Conservation (phyloP, 352 stramenopile species). For the Globisporangium polare region DNA sequence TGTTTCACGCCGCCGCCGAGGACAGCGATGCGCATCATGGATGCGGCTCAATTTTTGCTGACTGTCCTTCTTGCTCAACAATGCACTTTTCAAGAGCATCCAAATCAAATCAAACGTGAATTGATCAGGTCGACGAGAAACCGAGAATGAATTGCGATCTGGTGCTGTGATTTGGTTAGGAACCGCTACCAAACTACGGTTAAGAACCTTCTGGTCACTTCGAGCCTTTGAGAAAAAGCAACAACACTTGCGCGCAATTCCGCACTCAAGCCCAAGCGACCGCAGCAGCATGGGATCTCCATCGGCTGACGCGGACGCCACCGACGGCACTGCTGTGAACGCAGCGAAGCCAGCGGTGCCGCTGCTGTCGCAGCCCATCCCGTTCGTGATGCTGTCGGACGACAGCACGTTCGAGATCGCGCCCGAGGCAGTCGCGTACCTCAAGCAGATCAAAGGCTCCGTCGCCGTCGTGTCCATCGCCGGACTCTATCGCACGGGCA, state of each 20-base stretch:
- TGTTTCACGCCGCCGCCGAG: neutral
- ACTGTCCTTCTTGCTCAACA: neutral
- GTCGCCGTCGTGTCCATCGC: constrained; percentile 68
- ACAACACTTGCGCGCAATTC: neutral
- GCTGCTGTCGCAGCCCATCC: constrained; percentile 31
- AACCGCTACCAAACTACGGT: too few relatives aligned
- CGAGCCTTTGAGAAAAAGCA: constrained; percentile 7
- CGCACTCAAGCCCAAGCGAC: neutral
- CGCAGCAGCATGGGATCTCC: constrained; percentile 4
- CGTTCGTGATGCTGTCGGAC: constrained; percentile 70
- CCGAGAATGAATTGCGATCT: constrained; percentile 1
- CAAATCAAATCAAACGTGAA: neutral
- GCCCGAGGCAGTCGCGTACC: constrained; percentile 51
- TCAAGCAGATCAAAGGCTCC: constrained; percentile 54
- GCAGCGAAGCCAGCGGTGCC: neutral
- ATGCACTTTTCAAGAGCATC: neutral
- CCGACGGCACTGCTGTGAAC: neutral
- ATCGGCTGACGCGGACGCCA: neutral
- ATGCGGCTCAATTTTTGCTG: neutral
- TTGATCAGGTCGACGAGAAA: neutral
- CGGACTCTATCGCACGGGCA: constrained; percentile 74
- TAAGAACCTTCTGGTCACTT: too few relatives aligned
- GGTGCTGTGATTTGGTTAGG: too few relatives aligned
- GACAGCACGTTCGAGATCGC: constrained; percentile 61
- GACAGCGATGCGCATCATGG: constrained; percentile 10